Evolutionary conservation across 2,329 filamentous ascomycete species (phyloP), one percentile per base, ranked within the genome.

Genomic region (Botrytis fragariae): DNA sequence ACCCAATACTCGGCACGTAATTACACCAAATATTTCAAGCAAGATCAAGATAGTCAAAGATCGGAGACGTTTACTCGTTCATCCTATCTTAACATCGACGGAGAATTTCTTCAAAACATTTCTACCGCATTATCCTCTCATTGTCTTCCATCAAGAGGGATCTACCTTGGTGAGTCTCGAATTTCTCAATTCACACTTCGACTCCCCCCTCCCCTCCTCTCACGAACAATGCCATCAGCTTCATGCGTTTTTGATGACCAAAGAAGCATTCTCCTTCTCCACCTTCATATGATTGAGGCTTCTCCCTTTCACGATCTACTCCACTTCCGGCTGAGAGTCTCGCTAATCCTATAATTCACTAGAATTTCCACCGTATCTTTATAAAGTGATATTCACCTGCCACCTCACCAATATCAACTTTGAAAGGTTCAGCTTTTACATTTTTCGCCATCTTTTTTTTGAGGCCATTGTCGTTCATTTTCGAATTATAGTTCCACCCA

Each of bases 51-150:
- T 22, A 63, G 69, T 48, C 72, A 74, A 75, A 79, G 77, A 79
- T 77, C 77, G 80, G 80, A 81, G 79, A 80, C 80, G 80, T 81
- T 81, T 77, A 80, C 79, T 81, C 80, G 80, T 81, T 80, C 77
- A 81, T 81, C 80, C 79, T 71, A 73, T 77, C 79, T 76, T 69
- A 61, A 70, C 75, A 72, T 75, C 74, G 68, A 62, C 72, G 62
- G 74, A 69, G 71, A 76, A 75, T 65, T 72, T 71, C 73, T 73
- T 29, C 51, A 57, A 20, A 16, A 35, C 42, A 65, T 37, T 61
- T 59, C 51, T 42, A 61, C 63, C 22, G 51, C 61, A 68, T 32
- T 25, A 65, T 60, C 48, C 48, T 69, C 37, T 37, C 61, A 35
- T 8, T 61, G 35, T 71, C 57, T 76, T 72, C 72, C 72, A 74